Conservation (phyloP, 495 filamentous ascomycete species). For the Hamigera avellanea region DNA sequence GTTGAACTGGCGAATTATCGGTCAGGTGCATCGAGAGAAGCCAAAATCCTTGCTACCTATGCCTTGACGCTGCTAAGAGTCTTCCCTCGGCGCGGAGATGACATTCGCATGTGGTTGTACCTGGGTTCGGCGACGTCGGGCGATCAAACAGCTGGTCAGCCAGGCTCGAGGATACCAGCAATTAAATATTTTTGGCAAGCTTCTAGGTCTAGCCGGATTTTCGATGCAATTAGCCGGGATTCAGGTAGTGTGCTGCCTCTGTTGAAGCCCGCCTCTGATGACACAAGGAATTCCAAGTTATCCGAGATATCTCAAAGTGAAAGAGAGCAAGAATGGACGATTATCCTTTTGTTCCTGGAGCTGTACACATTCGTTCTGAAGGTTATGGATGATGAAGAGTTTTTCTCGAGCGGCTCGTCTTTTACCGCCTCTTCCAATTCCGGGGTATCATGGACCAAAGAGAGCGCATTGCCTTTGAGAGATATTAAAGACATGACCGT, state of each 20-base stretch:
- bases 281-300: slow-evolving; percentile 9
- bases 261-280: slow-evolving; percentile 30
- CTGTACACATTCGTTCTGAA: slow-evolving; percentile 86
- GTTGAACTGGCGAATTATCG: slow-evolving; percentile 11
- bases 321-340: slow-evolving; percentile 70
- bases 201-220: slow-evolving; percentile 53
- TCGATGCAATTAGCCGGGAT: slow-evolving; percentile 49
- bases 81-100: slow-evolving; percentile 73
- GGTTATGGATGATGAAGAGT: slow-evolving; percentile 80
- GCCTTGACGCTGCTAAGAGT: slow-evolving; percentile 75
- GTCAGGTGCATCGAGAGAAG: slow-evolving; percentile 41
- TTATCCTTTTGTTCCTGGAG: slow-evolving; percentile 84
- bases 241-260: slow-evolving; percentile 43
- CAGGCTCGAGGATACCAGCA: slow-evolving; percentile 45
- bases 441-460: slow-evolving; percentile 39
- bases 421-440: slow-evolving; percentile 22
- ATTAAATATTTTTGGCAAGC: slow-evolving; percentile 87
- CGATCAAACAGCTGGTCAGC: slow-evolving; percentile 20
- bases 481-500: slow-evolving; percentile 64
- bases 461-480: slow-evolving; percentile 56
- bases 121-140: slow-evolving; percentile 54
- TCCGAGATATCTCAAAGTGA: slow-evolving; percentile 13
- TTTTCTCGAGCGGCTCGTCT: slow-evolving; percentile 32
- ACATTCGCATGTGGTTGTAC: slow-evolving; percentile 94
- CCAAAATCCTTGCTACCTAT: slow-evolving; percentile 71